Base-by-base conservation (phyloP, 2,329 filamentous ascomycete genomes). In the Botrytis deweyae region DNA sequence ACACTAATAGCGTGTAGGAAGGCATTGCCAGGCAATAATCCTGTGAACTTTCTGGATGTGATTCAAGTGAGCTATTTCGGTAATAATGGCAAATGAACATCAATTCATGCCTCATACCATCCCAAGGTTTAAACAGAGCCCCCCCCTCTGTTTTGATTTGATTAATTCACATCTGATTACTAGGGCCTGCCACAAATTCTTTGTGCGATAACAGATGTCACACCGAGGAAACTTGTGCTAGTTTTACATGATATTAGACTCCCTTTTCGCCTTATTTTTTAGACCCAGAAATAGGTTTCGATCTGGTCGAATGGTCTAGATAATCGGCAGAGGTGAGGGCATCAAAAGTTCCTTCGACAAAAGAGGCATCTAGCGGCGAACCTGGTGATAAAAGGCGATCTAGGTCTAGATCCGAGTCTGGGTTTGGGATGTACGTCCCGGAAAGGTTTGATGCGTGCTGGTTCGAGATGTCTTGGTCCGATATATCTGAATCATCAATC, bases 291-390 rank as follows among this genome's bases (percentile, higher is more conserved):
- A 18, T 2, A 58, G 52, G 18, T 9, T 58, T 29, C 14, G n/a
- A 58, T 9, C 6, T 58, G n/a, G n/a, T 33, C 0, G 14, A 58
- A 18, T 18, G 12, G n/a, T 16, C 52, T 29, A 29, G 14, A 55
- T 2, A 3, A 29, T n/a, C 29, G n/a, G n/a, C 5, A n/a, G 52
- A 8, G 52, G 6, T 16, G 6, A 29, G n/a, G 0, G 8, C n/a
- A 14, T 29, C 14, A 18, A 55, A 14, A 1, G 7, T 29, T 29
- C 18, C n/a, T 29, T 55, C 52, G 6, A 4, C 14, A 16, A 29
- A 40, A 63, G 25, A 12, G 14, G 14, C 12, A 5, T 40, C 36
- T 29, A 29, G 36, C 1, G 36, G 59, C 25, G 10, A n/a, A 40
- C 12, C 12, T 18, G 8, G 22, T n/a, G 59, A 63, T 63, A 36